Evolutionary conservation across 1,139 yeast genomes (phyloP), one percentile per base, ranked within the genome.

Genomic region (Suhomyces guaymorum): DNA sequence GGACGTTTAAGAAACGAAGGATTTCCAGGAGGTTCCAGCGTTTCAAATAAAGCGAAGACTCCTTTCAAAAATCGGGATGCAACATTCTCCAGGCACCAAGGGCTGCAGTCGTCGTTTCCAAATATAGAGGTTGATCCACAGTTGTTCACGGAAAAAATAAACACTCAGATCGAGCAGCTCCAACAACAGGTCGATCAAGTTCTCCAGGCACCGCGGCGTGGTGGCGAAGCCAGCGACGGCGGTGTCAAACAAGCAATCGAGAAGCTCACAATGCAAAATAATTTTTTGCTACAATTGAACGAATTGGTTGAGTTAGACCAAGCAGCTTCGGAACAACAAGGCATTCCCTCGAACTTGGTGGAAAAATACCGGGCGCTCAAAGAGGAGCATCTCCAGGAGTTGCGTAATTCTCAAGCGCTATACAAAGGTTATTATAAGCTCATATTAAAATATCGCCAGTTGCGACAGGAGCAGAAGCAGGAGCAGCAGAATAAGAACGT

Each of bases 371-470:
- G 57, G 2, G 44, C 56, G 7, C 50, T 74, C 24, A 57, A 66
- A 36, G 38, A 48, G n/a, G 64, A 63, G 16, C 61, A 61, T 39
- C 40, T 65, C 7, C 48, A 47, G 7, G 72, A 67, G 38, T 45
- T 66, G 19, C 47, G 51, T 15, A 56, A 51, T 28, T 57, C 62
- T 12, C 62, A 58, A 41, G 44, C 40, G 10, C 55, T 67, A 30
- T 64, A 64, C 43, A 50, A 60, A 31, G 63, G 63, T 11, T 75
- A 70, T 46, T 63, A 68, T 42, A 55, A 59, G 35, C 57, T 75
- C 19, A 64, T 67, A 20, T 48, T 60, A 30, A 71, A 70, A 46
- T 73, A 74, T 47, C 58, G 65, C 26, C 57, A 57, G 11, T 49
- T 72, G 39, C 70, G 67, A 38, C 43, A 43, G 28, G 45, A 49